phyloP scores from a whole-genome alignment of 2,329 filamentous ascomycete genomes.

The Tolypocladium endophyticum region DNA sequence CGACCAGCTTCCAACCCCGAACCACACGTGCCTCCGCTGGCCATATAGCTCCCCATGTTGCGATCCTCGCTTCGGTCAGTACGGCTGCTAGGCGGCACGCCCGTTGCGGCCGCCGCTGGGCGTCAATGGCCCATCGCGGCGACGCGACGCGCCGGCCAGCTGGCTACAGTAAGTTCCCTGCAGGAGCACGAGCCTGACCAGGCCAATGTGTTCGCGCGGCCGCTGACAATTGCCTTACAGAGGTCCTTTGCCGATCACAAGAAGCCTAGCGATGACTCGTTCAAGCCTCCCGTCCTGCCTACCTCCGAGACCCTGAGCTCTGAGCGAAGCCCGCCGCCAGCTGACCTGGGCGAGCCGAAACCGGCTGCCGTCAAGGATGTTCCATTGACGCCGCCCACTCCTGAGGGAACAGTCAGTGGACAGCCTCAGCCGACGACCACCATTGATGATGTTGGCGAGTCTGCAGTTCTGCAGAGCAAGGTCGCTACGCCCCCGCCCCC shows the following conservation, averaged over 20 bases:
- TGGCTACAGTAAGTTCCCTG: slow-evolving; percentile 19
- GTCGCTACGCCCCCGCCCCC: slow-evolving; percentile 23
- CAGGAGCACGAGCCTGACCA: not conserved
- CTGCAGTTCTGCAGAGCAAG: slow-evolving; percentile 4
- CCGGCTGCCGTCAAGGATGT: slow-evolving; percentile 21
- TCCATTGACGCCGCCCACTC: slow-evolving; percentile 19
- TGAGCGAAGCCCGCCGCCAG: slow-evolving; percentile 30
- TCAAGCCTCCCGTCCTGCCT: slow-evolving; percentile 42
- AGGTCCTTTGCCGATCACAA: slow-evolving; percentile 46
- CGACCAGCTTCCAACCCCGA: slow-evolving; percentile 18
- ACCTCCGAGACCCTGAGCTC: slow-evolving; percentile 41
- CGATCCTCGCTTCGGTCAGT: slow-evolving; percentile 58
- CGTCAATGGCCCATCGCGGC: slow-evolving; percentile 46
- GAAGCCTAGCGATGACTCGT: slow-evolving; percentile 36
- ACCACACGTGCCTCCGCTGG: slow-evolving; percentile 23
- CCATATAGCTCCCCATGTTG: slow-evolving; percentile 51
- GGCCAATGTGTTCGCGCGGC: not conserved
- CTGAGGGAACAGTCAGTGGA: slow-evolving; percentile 7
- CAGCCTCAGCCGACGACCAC: slow-evolving; percentile 5
- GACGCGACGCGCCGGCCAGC: slow-evolving; percentile 20
- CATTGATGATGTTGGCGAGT: slow-evolving; percentile 11
- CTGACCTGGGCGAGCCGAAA: slow-evolving; percentile 23
- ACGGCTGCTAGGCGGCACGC: slow-evolving; percentile 46
- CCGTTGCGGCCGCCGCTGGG: slow-evolving; percentile 38
- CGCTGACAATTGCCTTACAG: slow-evolving; percentile 21